These are phyloP conservation scores for Amanita subjunquillea DNA, from an alignment of 768 basidiomycete species.

Conservation along the genomic window DNA sequence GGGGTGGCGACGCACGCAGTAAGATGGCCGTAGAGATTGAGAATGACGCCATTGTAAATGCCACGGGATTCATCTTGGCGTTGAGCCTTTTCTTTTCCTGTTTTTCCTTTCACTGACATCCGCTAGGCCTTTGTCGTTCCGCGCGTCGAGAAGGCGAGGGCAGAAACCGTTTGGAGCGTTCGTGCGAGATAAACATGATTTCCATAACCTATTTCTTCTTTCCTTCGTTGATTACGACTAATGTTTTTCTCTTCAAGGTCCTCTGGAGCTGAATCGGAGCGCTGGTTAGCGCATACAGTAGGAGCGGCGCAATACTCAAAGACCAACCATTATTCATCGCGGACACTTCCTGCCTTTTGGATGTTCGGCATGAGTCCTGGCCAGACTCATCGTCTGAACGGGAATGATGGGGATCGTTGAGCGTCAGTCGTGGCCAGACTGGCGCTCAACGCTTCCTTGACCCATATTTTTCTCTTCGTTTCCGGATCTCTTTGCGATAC, in stretches of 20 bases:
- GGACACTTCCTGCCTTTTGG: background rate
- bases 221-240: no score
- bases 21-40: no score
- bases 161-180: no score
- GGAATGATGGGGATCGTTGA: background rate
- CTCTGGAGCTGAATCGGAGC: no score
- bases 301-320: background rate
- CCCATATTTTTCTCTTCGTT: background rate
- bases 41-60: background rate
- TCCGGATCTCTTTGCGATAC: background rate
- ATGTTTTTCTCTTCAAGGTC: no score
- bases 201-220: no score
- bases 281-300: no score
- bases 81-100: background rate
- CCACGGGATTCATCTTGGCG: background rate
- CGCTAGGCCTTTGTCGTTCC: background rate
- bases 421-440: background rate
- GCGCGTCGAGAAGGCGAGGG: no score
- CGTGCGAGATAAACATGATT: no score
- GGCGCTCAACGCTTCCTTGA: background rate
- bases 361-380: background rate
- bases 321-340: background rate
- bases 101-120: background rate
- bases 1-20: background rate
- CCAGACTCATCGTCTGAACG: background rate